These are phyloP conservation scores for Cadophora sp. DNA, from an alignment of 2,329 filamentous ascomycete genomes.

Conservation along the genomic window DNA sequence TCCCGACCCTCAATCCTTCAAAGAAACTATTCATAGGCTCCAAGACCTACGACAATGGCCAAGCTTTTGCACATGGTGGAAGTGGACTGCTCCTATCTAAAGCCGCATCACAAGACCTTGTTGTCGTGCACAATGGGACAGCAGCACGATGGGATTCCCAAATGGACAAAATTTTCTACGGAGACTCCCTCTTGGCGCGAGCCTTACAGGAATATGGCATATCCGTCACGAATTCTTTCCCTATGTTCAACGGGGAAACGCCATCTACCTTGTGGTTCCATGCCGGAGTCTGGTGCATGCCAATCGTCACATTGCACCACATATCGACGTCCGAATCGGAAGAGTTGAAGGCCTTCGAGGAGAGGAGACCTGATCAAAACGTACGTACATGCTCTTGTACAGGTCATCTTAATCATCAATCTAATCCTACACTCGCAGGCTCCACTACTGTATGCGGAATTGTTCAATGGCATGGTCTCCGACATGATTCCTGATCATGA, in stretches of 20 bases:
- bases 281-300: constrained; percentile 58
- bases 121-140: constrained; percentile 46
- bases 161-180: constrained; percentile 54
- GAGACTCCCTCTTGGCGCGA: constrained; percentile 56
- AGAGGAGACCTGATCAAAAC: constrained; percentile 37
- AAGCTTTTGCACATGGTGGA: constrained; percentile 61
- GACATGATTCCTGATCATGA: constrained; percentile 47
- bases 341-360: constrained; percentile 54
- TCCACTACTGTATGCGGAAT: constrained; percentile 49
- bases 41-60: constrained; percentile 49
- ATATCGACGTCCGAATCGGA: constrained; percentile 49
- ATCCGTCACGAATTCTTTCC: constrained; percentile 51
- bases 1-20: constrained; percentile 24
- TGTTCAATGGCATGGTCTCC: constrained; percentile 55
- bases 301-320: constrained; percentile 61
- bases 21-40: constrained; percentile 59
- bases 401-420: not conserved
- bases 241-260: constrained; percentile 62
- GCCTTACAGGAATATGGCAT: constrained; percentile 55
- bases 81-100: constrained; percentile 47
- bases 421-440: not conserved
- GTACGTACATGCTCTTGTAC: not conserved
- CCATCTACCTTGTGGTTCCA: constrained; percentile 55
- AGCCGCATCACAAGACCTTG: not conserved
- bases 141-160: constrained; percentile 54